phyloP scores from a whole-genome alignment of 352 stramenopile genomes.

The Globisporangium echinulatum region DNA sequence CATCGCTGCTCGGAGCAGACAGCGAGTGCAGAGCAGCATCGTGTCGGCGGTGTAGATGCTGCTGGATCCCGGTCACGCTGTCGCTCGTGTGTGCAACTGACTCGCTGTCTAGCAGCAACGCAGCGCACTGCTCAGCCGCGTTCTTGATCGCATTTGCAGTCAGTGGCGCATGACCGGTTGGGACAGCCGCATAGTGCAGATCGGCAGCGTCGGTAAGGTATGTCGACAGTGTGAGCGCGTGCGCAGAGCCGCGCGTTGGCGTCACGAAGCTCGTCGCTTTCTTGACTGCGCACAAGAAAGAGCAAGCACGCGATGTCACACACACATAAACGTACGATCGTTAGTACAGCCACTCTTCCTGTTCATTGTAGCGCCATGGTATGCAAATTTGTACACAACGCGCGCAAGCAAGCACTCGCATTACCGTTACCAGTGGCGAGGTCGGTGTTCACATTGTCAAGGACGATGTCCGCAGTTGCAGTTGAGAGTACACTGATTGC shows the following conservation, averaged over 20 bases:
- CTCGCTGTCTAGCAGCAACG: neutral
- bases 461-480: too few species aligned
- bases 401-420: too few species aligned
- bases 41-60: neutral
- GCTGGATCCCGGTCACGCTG: neutral
- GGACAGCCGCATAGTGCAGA: slow-evolving; percentile 63
- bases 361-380: too few species aligned
- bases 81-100: too few species aligned
- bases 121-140: slow-evolving; percentile 21
- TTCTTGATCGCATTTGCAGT: slow-evolving; percentile 45
- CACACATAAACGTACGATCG: neutral
- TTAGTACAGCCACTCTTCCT: neutral
- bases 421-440: too few species aligned
- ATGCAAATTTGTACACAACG: neutral
- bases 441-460: too few species aligned
- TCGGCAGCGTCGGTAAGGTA: slow-evolving; percentile 65
- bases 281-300: neutral
- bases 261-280: slow-evolving; percentile 36
- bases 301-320: neutral
- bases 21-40: neutral
- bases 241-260: slow-evolving; percentile 30
- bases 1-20: too few species aligned
- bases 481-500: too few species aligned
- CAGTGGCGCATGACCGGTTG: slow-evolving; percentile 26
- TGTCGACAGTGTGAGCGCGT: slow-evolving; percentile 60